Base-by-base conservation (phyloP, 768 basidiomycete species). In the Suillus luteus region DNA sequence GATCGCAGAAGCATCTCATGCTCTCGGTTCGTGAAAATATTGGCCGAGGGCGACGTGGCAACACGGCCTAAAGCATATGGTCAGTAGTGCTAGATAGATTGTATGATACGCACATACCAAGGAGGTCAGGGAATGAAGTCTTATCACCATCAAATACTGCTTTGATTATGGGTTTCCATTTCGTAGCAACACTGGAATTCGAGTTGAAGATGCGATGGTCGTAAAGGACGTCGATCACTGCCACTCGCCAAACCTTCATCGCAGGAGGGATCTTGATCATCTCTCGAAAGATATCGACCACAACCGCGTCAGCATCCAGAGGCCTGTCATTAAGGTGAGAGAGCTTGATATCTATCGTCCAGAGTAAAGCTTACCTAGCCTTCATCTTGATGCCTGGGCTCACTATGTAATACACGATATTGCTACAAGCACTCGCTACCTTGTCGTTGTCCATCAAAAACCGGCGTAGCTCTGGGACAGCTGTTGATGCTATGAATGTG, bases 21-120 rank as follows among this genome's bases (percentile, higher is more conserved):
- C 73, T 99, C 97, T 54, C 91, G 82, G 71, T 95, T 99, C 37
- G 94, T 90, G 76, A 99, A 99, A 61, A 99, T 97, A 70, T 97
- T 99, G 22, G 94, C 89, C 0, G 96, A 96, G 1, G 97, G 90
- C 0, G 89, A 86, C 2, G 92, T 87, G 1, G 92, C 88, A 60
- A 96, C 86, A 78, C 85, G 86, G 73, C 88, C 96, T 83, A 69
- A 40, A 54, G 77, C 7, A 68, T 54, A 59, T 59, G 75, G 74
- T 68, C 74, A 76, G 64, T 77, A 74, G n/a, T 62, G 62, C 48
- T 73, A 73, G 62, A 76, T 69, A 19, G 14, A 72, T 69, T 71
- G 72, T 31, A 77, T 69, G 44, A 78, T 49, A 31, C 64, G 72
- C 69, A 76, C 83, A 65, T 70, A 95, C 95, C 83, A 17, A 97